Evolutionary conservation across 345 rosid genomes (phyloP), one percentile per base, ranked within the genome.

Genomic region (Triadica sebifera): DNA sequence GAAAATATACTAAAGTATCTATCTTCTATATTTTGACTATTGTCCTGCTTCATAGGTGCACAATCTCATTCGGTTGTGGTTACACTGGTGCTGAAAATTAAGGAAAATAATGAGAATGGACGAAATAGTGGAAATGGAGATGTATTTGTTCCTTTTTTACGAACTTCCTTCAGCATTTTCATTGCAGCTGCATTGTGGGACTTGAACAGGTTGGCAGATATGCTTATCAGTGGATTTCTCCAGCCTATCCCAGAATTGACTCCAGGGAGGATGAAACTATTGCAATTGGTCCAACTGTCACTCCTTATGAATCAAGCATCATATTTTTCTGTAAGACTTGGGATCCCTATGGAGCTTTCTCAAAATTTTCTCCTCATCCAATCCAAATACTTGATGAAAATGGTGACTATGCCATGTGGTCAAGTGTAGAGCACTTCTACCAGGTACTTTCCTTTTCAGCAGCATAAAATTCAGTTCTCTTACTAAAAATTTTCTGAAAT

Each of bases 311-410:
- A 25, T 75, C 93, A 20, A 85, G 82, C 79, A 84, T 92, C 84
- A 88, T 92, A 80, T 94, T 87, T 83, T 94, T 92, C 85, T 92
- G 91, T 69, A 92, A 94, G 75, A 82, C 97, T 53, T 94, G 97
- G 98, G 98, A 94, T 84, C 97, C 86, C 64, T 94, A 85, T 80
- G 97, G 98, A 67, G 90, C 93, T 71, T 91, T 94, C 81, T 92
- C 97, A 6, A 94, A 91, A 75, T 94, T 90, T 82, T 94, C 97
- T 71, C 93, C 92, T 20, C 98, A 92, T 83, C 84, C 92, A 71
- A 86, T 94, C 75, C 88, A 85, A 79, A 91, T 92, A 95, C 89
- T 83, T 0, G 86, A 80, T 65, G 83, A 58, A 3, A 73, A 76
- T 62, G 91, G 90, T 73, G 75, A 79, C 59, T 88, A 86, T 77